Conservation (phyloP, 208 protist species). For the Acanthamoeba castellanii region DNA sequence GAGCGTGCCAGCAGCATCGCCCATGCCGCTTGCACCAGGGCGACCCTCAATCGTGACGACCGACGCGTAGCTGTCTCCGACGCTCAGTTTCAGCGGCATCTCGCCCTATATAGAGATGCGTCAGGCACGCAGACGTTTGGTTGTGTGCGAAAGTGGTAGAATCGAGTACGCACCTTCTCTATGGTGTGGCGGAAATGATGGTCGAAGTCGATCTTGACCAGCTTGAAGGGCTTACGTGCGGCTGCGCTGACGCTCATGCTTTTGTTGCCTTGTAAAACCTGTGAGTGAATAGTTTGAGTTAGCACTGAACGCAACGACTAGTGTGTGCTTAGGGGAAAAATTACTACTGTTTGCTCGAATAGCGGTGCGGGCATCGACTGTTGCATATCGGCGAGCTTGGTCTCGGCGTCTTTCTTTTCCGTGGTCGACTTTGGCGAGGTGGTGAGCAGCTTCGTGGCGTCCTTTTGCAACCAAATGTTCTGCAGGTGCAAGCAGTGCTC, state of each 20-base stretch:
- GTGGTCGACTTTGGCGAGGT: background rate
- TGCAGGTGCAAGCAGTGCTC: slow-evolving; percentile 29
- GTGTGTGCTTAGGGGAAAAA: background rate
- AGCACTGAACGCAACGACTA: background rate
- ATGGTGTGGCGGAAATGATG: slow-evolving; percentile 42
- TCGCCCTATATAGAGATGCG: background rate
- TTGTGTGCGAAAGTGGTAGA: background rate
- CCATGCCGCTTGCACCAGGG: slow-evolving; percentile 3
- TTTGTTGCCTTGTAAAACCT: background rate
- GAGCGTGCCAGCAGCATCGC: slow-evolving; percentile 6
- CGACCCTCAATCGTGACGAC: background rate
- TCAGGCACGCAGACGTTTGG: background rate
- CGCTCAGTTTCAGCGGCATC: slow-evolving; percentile 39
- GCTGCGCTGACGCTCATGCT: background rate
- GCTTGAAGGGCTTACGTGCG: background rate
- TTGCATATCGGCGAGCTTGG: background rate
- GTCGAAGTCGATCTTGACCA: slow-evolving; percentile 54
- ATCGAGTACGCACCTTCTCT: background rate
- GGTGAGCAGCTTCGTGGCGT: slow-evolving; percentile 26
- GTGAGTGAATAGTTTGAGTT: background rate
- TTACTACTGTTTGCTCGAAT: background rate
- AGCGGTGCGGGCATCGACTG: background rate
- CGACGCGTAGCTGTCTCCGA: slow-evolving; percentile 32
- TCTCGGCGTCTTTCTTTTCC: background rate
- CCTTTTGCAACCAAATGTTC: slow-evolving; percentile 49